Evolutionary conservation across 2,329 filamentous ascomycete species (phyloP), one percentile per base, ranked within the genome.

Genomic region (Ascosphaera aggregata): DNA sequence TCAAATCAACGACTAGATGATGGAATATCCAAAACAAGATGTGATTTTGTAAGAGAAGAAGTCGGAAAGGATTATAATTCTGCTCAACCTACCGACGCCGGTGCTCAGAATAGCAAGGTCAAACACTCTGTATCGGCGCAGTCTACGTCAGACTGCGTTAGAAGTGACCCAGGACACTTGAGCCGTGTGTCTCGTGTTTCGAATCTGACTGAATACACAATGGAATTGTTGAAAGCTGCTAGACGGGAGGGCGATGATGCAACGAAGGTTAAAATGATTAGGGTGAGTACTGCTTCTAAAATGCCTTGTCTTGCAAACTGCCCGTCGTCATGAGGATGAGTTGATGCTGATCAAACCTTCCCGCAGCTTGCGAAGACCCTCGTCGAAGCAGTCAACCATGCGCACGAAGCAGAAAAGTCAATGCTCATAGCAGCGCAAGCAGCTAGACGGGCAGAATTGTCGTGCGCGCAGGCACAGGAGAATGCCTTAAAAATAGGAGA

Each of bases 381-480:
- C 20, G 44, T 47, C 34, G 45, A 47, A 32, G 41, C 43, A 1
- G 42, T 47, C n/a, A 47, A 47, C 30, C 37, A 46, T 34, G 43
- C 43, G n/a, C 43, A 47, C 31, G 44, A 47, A 32, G 46, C 46
- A 0, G 44, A 47, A 18, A 44, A 44, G 30, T 40, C 46, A n/a
- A 47, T 47, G 46, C 37, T 47, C 4, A 41, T 38, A 4, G 46
- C 46, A 15, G 40, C 45, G 19, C 44, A 46, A 35, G 44, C 46
- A 34, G 46, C 46, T 18, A 47, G 44, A 18, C 41, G 45, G 34
- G 44, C 46, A 3, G 46, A 47, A 39, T 38, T 46, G 18, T 42
- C 43, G 5, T 46, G 44, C 31, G 43, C 46, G n/a, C 36, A 43
- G 34, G 43, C 46, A 13, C 46, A 47, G 30, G 42, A 47, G 34